Evolutionary conservation across 73 alveolate genomes (phyloP).

Genomic region (Diophrys appendiculata): DNA sequence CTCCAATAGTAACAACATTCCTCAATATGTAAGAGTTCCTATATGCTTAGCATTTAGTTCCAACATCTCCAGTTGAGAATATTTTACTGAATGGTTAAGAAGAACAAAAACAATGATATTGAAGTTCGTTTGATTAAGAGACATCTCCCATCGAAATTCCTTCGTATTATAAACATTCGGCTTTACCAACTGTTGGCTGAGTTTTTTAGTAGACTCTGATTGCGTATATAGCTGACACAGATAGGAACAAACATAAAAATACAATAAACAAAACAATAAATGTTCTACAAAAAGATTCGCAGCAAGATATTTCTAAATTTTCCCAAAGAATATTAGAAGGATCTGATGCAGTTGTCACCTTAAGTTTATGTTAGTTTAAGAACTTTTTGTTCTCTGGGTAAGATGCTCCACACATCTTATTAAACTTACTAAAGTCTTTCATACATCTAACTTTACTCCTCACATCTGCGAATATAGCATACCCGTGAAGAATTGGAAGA

Average conservation of each 20-base stretch:
- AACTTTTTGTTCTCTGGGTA: background rate
- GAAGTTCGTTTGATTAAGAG: background rate
- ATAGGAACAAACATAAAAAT: background rate
- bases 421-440: background rate
- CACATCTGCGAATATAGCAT: background rate
- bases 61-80: conserved; percentile 8
- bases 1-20: conserved; percentile 16
- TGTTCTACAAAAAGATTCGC: conserved; percentile 1
- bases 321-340: conserved; percentile 15
- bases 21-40: conserved; percentile 8
- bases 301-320: background rate
- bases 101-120: conserved; percentile 13
- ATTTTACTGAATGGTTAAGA: background rate
- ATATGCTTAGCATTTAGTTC: conserved; percentile 29
- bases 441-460: conserved; percentile 4
- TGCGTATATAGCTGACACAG: background rate
- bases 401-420: background rate
- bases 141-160: background rate
- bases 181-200: conserved; percentile 4
- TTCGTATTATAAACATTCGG: background rate
- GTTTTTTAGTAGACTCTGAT: background rate
- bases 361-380: background rate
- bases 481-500: conserved; percentile 29
- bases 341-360: conserved; percentile 2
- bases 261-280: background rate